Conservation (phyloP, 257 asterid genomes). For the Verbena officinalis region DNA sequence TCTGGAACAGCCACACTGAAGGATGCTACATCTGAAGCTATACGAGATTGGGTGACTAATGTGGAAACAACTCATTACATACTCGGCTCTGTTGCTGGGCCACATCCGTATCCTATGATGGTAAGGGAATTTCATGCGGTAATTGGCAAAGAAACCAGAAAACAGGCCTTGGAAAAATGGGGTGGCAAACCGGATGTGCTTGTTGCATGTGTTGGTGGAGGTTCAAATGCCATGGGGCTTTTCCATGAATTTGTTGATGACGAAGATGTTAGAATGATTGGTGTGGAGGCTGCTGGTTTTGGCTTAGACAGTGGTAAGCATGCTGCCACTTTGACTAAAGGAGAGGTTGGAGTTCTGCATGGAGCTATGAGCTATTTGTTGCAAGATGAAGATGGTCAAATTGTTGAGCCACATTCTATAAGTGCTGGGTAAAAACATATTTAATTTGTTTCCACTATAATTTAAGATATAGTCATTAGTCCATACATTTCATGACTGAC, state of each 20-base stretch:
- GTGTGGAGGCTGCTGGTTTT: slow-evolving; percentile 72
- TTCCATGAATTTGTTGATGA: slow-evolving; percentile 69
- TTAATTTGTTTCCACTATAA: not conserved
- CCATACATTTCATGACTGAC: not conserved
- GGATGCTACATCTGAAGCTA: slow-evolving; percentile 80
- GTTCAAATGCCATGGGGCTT: slow-evolving; percentile 72
- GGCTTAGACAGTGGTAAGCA: slow-evolving; percentile 69
- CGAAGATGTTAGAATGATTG: slow-evolving; percentile 59
- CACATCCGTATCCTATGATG: slow-evolving; percentile 75
- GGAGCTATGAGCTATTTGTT: slow-evolving; percentile 74
- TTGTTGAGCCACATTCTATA: slow-evolving; percentile 65
- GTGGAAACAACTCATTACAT: slow-evolving; percentile 70
- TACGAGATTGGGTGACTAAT: slow-evolving; percentile 69
- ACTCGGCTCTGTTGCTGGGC: slow-evolving; percentile 70
- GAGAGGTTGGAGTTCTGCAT: slow-evolving; percentile 66
- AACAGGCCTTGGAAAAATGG: slow-evolving; percentile 67
- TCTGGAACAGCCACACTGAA: slow-evolving; percentile 70
- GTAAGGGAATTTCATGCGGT: slow-evolving; percentile 68
- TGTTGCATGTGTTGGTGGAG: slow-evolving; percentile 77
- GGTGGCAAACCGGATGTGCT: slow-evolving; percentile 62
- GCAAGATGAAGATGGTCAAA: slow-evolving; percentile 73
- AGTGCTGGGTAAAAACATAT: slow-evolving; percentile 58
- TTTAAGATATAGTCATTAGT: not conserved
- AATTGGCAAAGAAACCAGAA: slow-evolving; percentile 73
- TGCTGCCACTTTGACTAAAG: slow-evolving; percentile 63